Conservation (phyloP, 257 asterid species). For the Solanum piurae region DNA sequence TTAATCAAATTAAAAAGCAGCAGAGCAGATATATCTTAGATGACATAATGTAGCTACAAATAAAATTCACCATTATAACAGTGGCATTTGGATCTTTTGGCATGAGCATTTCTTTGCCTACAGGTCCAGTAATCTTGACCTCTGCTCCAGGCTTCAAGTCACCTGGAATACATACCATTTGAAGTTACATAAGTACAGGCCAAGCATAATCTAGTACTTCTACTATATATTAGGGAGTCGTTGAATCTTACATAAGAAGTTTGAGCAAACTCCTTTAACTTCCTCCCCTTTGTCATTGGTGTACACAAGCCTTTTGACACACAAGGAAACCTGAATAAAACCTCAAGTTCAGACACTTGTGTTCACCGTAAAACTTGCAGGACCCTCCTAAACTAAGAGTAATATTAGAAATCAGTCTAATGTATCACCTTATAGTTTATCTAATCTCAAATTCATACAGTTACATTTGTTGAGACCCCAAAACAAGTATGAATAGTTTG, state of each 20-base stretch:
- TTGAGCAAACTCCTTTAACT: constrained; percentile 96
- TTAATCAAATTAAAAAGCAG: neutral
- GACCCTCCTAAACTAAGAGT: neutral
- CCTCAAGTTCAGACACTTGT: neutral
- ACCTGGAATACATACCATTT: constrained; percentile 34
- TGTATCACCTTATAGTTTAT: neutral
- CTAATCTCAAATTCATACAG: neutral
- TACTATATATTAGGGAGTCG: neutral
- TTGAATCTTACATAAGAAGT: constrained; percentile 72
- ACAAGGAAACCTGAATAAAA: constrained; percentile 65
- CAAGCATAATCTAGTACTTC: neutral
- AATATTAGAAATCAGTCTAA: neutral
- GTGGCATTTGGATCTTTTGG: constrained; percentile 94
- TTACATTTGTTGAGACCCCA: neutral
- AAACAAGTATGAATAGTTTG: neutral
- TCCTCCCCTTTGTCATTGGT: constrained; percentile 77
- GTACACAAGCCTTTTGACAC: constrained; percentile 88
- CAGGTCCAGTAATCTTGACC: constrained; percentile 91
- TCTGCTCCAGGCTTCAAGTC: constrained; percentile 86
- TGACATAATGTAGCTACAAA: neutral
- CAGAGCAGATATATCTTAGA: neutral
- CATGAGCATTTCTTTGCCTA: constrained; percentile 98
- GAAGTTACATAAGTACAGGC: neutral
- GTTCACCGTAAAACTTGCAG: neutral
- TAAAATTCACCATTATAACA: constrained; percentile 46